Evolutionary conservation across 2,329 filamentous ascomycete species (phyloP).

Genomic region (Aspergillus caelatus): DNA sequence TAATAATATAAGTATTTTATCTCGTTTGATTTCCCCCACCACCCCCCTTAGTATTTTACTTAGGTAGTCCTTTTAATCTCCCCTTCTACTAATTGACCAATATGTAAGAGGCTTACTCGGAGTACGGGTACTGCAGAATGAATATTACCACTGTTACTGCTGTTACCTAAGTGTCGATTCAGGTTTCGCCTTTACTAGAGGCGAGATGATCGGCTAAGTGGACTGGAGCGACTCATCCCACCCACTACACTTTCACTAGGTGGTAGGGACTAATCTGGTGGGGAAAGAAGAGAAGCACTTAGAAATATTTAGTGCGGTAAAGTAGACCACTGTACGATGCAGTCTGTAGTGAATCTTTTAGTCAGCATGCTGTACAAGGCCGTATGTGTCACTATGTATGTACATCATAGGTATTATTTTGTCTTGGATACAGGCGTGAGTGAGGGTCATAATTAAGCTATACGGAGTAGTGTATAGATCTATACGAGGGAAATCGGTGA

Average conservation of each 20-base stretch:
- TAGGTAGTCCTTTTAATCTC: neutral
- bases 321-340: neutral
- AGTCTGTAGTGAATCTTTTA: neutral
- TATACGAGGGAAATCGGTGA: neutral
- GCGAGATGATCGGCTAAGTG: conserved; percentile 13
- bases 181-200: conserved; percentile 6
- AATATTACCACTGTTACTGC: neutral
- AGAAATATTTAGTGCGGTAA: conserved; percentile 1
- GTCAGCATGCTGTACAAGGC: conserved; percentile 1
- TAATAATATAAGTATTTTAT: neutral
- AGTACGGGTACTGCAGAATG: neutral
- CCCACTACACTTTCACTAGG: conserved; percentile 4
- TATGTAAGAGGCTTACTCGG: neutral
- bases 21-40: neutral
- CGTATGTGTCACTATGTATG: neutral
- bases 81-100: neutral
- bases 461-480: neutral
- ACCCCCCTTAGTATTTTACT: neutral
- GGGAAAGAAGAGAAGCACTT: conserved; percentile 1
- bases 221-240: conserved; percentile 12
- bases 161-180: conserved; percentile 10
- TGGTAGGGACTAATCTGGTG: conserved; percentile 7
- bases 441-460: neutral
- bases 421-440: neutral
- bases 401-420: neutral